Conservation (phyloP, 2,329 filamentous ascomycete species). For the Nothomitra cinnamomea region DNA sequence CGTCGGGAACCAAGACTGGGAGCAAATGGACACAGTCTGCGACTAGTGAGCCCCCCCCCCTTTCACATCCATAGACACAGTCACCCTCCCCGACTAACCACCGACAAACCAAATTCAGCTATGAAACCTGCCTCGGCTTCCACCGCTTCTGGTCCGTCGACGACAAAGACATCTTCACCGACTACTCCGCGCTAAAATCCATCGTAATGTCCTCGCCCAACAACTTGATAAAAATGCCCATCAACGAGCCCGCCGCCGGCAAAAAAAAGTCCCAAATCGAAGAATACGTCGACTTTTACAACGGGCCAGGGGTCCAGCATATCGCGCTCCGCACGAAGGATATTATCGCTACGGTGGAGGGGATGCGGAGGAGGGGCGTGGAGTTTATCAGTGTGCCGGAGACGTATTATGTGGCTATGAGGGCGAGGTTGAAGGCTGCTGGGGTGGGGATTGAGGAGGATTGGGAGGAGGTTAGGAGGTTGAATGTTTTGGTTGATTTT, state of each 20-base stretch:
- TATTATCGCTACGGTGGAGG: constrained; percentile 61
- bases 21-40: constrained; percentile 57
- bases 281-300: constrained; percentile 73
- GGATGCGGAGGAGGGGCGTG: constrained; percentile 69
- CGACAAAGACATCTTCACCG: constrained; percentile 81
- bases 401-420: constrained; percentile 74
- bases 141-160: constrained; percentile 97
- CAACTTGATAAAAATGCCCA: constrained; percentile 89
- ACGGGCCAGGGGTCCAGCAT: constrained; percentile 80
- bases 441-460: constrained; percentile 53
- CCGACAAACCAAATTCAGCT: too few relatives aligned
- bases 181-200: constrained; percentile 74
- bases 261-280: constrained; percentile 92
- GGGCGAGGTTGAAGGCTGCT: constrained; percentile 47
- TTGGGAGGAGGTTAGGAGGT: constrained; percentile 53
- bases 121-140: constrained; percentile 79
- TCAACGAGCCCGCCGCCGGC: constrained; percentile 84
- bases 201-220: constrained; percentile 82
- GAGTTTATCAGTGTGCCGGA: constrained; percentile 82
- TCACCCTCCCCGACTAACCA: neutral
- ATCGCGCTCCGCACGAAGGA: constrained; percentile 71
- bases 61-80: neutral
- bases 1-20: constrained; percentile 93
- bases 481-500: constrained; percentile 90
- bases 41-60: constrained; percentile 29